phyloP scores from a whole-genome alignment of 768 basidiomycete species.

The Terana coerulea region DNA sequence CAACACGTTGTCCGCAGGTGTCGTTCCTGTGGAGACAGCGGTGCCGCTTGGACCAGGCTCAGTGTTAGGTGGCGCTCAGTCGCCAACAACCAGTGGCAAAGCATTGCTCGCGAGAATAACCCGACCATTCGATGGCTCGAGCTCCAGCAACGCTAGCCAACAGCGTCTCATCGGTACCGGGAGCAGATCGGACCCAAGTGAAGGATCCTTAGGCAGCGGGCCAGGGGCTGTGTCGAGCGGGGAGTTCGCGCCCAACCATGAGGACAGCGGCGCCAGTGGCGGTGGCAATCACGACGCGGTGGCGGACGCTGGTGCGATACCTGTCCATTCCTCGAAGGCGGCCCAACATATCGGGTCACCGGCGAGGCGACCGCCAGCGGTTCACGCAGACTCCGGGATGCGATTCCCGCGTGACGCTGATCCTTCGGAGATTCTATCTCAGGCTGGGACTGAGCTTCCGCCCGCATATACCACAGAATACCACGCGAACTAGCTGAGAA shows the following conservation, averaged over 20 bases:
- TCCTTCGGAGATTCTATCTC: slow-evolving; percentile 3
- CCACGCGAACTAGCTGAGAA: no score
- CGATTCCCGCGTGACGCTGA: slow-evolving; percentile 6
- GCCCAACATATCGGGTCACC: neutral
- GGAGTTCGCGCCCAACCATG: neutral
- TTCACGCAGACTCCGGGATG: slow-evolving; percentile 11
- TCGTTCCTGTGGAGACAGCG: slow-evolving; percentile 1
- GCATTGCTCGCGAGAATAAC: neutral
- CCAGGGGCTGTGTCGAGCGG: neutral
- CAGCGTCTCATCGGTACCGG: neutral
- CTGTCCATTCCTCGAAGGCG: neutral
- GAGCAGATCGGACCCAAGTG: neutral
- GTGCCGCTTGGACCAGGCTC: slow-evolving; percentile 1
- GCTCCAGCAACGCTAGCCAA: neutral
- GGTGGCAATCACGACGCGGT: neutral
- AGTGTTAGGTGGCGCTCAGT: neutral
- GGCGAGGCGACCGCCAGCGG: neutral
- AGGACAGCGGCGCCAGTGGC: neutral
- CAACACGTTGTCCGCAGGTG: slow-evolving; percentile 5
- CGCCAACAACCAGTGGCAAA: neutral
- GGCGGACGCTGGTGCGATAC: neutral
- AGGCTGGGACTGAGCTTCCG: neutral
- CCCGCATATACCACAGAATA: slow-evolving; percentile 13
- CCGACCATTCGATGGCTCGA: neutral
- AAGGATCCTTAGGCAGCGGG: neutral